Percentiles rank a stretch among this genome's conserved stretches.
phyloP scores from a whole-genome alignment of 495 filamentous ascomycete genomes.

The Xylaria cubensis region DNA sequence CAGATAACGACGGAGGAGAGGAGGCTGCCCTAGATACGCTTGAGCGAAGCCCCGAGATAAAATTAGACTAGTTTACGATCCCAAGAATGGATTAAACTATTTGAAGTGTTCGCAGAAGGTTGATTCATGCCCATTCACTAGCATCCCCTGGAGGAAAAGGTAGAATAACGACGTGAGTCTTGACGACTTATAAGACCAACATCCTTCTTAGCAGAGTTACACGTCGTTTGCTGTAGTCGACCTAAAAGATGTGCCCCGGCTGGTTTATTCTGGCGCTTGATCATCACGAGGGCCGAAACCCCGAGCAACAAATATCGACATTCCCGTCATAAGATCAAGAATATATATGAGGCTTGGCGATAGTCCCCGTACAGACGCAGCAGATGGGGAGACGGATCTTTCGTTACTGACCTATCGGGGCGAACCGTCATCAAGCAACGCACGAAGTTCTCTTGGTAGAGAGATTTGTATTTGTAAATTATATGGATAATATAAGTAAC shows the following conservation, averaged over 20 bases:
- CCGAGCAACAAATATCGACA: not conserved
- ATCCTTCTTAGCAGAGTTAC: not conserved
- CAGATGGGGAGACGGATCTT: not conserved
- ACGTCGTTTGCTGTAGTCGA: not conserved
- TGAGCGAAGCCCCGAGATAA: slow-evolving; percentile 9
- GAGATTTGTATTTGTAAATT: too few species aligned
- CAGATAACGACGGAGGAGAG: slow-evolving; percentile 52
- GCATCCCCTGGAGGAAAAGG: not conserved
- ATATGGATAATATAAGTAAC: not conserved
- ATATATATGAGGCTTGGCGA: not conserved
- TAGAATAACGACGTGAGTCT: not conserved
- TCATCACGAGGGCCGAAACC: not conserved
- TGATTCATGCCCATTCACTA: not conserved
- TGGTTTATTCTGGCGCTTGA: not conserved
- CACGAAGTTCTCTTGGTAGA: not conserved
- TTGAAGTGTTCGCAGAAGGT: not conserved
- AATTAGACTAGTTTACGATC: not conserved
- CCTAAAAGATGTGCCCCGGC: not conserved
- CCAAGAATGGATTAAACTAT: not conserved
- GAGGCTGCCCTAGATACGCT: slow-evolving; percentile 22
- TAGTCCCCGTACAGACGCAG: not conserved
- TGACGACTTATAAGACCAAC: not conserved
- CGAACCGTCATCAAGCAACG: not conserved
- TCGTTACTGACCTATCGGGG: not conserved
- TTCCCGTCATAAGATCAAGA: not conserved